Base-by-base conservation (phyloP, 192 early-diverging fungal species). In the Umbelopsis sp. region DNA sequence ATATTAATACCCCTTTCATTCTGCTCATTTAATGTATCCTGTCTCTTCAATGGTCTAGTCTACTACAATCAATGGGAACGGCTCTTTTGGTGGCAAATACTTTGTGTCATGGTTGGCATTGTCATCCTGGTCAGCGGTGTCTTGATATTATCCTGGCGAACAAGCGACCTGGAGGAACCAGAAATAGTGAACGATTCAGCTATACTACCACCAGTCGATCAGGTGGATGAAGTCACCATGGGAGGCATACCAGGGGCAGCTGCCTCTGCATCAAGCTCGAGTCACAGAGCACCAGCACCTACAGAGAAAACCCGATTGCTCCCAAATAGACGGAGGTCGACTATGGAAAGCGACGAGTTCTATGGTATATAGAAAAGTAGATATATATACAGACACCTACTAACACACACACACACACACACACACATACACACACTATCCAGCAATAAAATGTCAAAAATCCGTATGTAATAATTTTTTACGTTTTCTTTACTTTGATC, bases 11-110 rank as follows among this genome's bases (percentile, higher is more conserved):
- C 92, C 21, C 82, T 93, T 45, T 88, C 88, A 10, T 93, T 89
- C 69, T 93, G 91, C 66, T 86, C 91, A 70, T 90, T 88, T 76
- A 91, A 91, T 72, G 80, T 91, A 41, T 87, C 90, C 4, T 88
- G 89, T 17, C 82, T 93, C 45, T 83, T 92, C 65, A 93, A 91
- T 74, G 91, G 91, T 25, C 78, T 93, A n/a, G 90, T 93, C 8
- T 93, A 93, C 67, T 93, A 90, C 74, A 80, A 91, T 74, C 92
- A 93, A 80, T 78, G 91, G 79, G 78, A 78, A 1, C 80, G 87
- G 26, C 77, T 93, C 36, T 73, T 70, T 31, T 79, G 87, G 72
- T 80, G 81, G 68, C 90, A 91, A 72, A 74, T 92, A 43, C 66
- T 87, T 6, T 77, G 91, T 70, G 90, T 93, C 51, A 86, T 88